phyloP scores from a whole-genome alignment of 345 rosid genomes.

The Salix brachista region DNA sequence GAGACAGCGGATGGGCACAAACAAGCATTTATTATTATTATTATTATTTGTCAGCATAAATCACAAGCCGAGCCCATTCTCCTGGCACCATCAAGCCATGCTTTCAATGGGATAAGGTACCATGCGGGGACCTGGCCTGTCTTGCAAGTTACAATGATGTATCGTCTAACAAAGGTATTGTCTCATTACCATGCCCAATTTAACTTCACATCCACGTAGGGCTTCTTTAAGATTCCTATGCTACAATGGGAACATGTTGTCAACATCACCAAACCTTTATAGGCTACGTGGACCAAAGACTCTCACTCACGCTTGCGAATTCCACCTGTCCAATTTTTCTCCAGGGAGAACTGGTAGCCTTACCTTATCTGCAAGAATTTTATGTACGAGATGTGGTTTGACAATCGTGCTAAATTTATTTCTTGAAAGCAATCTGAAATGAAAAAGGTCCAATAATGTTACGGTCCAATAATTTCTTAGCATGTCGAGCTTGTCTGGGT shows the following conservation, averaged over 20 bases:
- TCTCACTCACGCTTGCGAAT: not conserved
- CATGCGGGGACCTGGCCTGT: not conserved
- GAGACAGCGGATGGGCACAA: not conserved
- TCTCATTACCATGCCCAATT: not conserved
- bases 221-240: conserved; percentile 17
- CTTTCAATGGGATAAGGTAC: not conserved
- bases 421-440: not conserved
- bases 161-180: not conserved
- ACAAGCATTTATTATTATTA: not conserved
- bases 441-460: not conserved
- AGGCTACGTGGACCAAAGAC: not conserved
- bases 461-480: not conserved
- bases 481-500: not conserved
- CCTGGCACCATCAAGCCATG: not conserved
- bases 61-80: not conserved
- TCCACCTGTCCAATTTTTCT: conserved; percentile 9
- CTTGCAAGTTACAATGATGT: not conserved
- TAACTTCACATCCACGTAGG: conserved; percentile 9
- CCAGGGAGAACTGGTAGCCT: not conserved
- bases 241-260: conserved; percentile 16
- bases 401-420: not conserved
- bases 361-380: conserved; percentile 15
- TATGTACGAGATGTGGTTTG: conserved; percentile 15
- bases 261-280: conserved; percentile 7
- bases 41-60: no score